Evolutionary conservation across 1,139 yeast species (phyloP), one percentile per base, ranked within the genome.

Genomic region (Yamadazyma sp.): DNA sequence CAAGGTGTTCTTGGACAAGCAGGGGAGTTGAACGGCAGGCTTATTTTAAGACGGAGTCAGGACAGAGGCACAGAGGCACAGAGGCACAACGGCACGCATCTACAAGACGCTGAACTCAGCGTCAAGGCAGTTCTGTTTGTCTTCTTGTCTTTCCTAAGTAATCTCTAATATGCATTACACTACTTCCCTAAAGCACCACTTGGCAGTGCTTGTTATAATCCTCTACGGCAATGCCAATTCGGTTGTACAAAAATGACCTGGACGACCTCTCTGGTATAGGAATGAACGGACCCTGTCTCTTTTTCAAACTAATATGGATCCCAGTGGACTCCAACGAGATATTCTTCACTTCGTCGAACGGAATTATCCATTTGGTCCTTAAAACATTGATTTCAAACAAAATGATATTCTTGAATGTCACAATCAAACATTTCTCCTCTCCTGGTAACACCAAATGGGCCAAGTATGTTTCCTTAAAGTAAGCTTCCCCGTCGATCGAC

Each of bases 371-470:
- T 41, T 75, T 79, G 1, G 79, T 66, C 22, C 70, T 70, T 64
- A 85, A 61, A 0, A 72, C 67, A 32, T 81, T 78, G n/a, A 89
- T 73, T 28, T 82, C 79, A 49, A 89, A 74, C 54, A 91, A 71
- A 39, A 89, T 58, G 32, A 94, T 83, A 43, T 83, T 75, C 46
- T 69, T 77, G 64, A 79, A 82, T 1, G 97, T 87, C 3, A 94
- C 82, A 41, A 92, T 64, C 2, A 88, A 82, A 3, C 85, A 86
- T 56, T 78, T 74, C 45, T 87, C 95, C 44, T 82, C 84, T 5
- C 95, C 95, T 1, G 92, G 83, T 37, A 91, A 66, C 12, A 87
- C 75, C 48, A 87, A 77, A 60, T 94, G 98, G 0, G 97, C 95
- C 45, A 92, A 68, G 54, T 92, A 94, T 25, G 70, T 69, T 53